phyloP scores from a whole-genome alignment of 2,329 filamentous ascomycete species.

The Penicillium sclerotiorum region DNA sequence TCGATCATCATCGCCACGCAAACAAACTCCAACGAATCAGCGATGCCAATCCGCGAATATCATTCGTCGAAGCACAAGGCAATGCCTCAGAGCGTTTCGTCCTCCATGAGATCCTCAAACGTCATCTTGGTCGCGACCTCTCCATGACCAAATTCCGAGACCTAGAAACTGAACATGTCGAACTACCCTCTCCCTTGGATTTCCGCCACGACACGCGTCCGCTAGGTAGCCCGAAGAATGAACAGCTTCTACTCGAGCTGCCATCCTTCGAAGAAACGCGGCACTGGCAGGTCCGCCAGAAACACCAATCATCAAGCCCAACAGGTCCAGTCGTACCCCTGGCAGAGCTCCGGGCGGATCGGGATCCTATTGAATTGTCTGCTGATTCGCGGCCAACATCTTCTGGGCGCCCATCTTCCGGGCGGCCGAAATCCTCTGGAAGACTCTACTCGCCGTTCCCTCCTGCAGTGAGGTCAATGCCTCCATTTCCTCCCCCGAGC shows the following conservation, averaged over 20 bases:
- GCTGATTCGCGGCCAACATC: not conserved
- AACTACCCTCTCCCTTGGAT: slow-evolving; percentile 2
- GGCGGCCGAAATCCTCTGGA: too few relatives aligned
- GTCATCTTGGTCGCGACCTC: slow-evolving; percentile 50
- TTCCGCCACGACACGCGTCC: not conserved
- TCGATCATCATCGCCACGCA: slow-evolving; percentile 53
- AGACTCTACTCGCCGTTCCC: too few relatives aligned
- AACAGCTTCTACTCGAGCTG: slow-evolving; percentile 5
- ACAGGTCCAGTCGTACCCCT: not conserved
- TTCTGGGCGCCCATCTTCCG: too few relatives aligned
- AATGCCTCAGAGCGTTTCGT: slow-evolving; percentile 52
- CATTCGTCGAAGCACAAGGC: slow-evolving; percentile 54
- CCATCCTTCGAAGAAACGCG: slow-evolving; percentile 11
- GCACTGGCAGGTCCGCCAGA: slow-evolving; percentile 8
- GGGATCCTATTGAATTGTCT: slow-evolving; percentile 6
- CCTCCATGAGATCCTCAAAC: slow-evolving; percentile 53
- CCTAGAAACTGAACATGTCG: not conserved
- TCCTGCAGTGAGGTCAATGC: too few relatives aligned
- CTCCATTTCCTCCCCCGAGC: too few relatives aligned
- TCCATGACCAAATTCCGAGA: slow-evolving; percentile 40
- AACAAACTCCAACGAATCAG: slow-evolving; percentile 54
- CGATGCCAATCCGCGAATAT: slow-evolving; percentile 51
- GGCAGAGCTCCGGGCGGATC: slow-evolving; percentile 5
- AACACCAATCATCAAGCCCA: too few relatives aligned
- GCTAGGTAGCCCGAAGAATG: not conserved